phyloP scores from a whole-genome alignment of 176 grass and related monocot species.

The Ensete glaucum region DNA sequence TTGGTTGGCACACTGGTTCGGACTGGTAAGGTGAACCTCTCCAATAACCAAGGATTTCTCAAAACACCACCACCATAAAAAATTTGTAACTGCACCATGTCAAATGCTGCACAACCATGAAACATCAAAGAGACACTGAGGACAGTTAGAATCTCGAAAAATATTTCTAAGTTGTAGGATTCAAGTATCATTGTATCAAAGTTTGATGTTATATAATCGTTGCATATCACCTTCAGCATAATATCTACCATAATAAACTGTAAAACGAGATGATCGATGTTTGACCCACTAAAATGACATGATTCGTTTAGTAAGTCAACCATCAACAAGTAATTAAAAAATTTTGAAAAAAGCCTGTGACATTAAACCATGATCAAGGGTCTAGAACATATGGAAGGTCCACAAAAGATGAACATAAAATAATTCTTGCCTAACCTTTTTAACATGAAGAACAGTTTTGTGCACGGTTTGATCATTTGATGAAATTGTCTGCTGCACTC shows the following conservation, averaged over 20 bases:
- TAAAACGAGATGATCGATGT: background rate
- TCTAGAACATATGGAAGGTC: background rate
- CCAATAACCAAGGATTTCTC: too few species aligned
- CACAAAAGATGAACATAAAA: conserved; percentile 4
- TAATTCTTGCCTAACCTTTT: conserved; percentile 43
- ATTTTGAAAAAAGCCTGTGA: background rate
- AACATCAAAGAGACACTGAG: too few species aligned
- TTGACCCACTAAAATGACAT: background rate
- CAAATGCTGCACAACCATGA: too few species aligned
- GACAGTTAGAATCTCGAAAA: background rate
- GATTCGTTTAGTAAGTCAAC: background rate
- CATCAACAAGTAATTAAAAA: background rate
- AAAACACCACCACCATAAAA: too few species aligned
- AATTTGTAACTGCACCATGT: too few species aligned
- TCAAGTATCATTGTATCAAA: too few species aligned
- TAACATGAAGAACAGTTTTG: conserved; percentile 84
- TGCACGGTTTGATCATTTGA: conserved; percentile 37
- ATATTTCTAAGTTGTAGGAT: too few species aligned
- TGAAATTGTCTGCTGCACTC: conserved; percentile 44
- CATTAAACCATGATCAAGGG: background rate
- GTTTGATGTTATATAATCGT: background rate
- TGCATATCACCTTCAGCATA: background rate
- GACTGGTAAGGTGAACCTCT: too few species aligned
- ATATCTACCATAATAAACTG: background rate
- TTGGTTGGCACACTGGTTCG: too few species aligned